Conservation (phyloP, 345 rosid genomes). For the Fremontodendron californicum region DNA sequence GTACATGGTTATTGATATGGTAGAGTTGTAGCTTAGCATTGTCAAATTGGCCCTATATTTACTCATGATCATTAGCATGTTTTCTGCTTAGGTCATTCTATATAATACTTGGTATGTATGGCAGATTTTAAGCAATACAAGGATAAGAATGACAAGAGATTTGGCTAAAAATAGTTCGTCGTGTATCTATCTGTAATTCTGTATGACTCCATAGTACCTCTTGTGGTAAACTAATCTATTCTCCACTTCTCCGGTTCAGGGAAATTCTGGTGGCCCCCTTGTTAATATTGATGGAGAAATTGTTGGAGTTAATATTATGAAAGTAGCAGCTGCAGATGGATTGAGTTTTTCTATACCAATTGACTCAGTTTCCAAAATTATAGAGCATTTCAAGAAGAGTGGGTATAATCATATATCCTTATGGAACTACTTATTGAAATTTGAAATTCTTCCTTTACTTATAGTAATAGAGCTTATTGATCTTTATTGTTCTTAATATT, state of each 20-base stretch:
- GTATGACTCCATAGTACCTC: not conserved
- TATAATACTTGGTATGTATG: not conserved
- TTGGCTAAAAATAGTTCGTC: not conserved
- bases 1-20: not conserved
- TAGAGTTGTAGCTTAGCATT: not conserved
- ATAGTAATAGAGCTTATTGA: not conserved
- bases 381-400: constrained; percentile 72
- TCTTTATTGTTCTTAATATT: not conserved
- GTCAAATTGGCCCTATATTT: not conserved
- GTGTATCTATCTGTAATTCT: not conserved
- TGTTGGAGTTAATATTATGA: constrained; percentile 83
- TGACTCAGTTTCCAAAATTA: constrained; percentile 67
- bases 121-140: not conserved
- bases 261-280: constrained; percentile 97
- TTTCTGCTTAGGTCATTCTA: not conserved
- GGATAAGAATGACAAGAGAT: not conserved
- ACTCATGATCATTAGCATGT: not conserved
- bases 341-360: constrained; percentile 80
- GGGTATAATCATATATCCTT: constrained; percentile 45
- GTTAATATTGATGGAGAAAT: constrained; percentile 91
- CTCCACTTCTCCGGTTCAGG: constrained; percentile 37
- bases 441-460: not conserved
- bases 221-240: not conserved
- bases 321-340: constrained; percentile 74
- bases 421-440: not conserved